Percentiles rank a stretch among this genome's conserved stretches.
These are phyloP conservation scores for Cutaneotrichosporon dermatis DNA, from an alignment of 1,284 basidiomycete species.

Conservation along the genomic window DNA sequence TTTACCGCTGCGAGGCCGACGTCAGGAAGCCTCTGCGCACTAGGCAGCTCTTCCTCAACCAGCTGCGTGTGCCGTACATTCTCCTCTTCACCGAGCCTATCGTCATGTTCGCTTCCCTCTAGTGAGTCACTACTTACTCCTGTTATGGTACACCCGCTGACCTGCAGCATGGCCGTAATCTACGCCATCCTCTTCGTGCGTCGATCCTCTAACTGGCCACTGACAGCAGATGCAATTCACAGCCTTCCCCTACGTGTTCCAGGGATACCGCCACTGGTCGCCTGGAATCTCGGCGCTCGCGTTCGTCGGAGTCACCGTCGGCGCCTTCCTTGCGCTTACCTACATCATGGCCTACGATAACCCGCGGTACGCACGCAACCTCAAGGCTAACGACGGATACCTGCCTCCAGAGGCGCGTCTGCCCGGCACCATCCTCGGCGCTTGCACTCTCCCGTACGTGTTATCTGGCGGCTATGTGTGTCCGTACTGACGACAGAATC, in stretches of 20 bases:
- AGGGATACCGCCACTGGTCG: constrained; percentile 35
- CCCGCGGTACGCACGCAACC: constrained; percentile 22
- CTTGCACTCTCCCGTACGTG: constrained; percentile 53
- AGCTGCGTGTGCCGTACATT: constrained; percentile 47
- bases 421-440: constrained; percentile 59
- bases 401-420: constrained; percentile 54
- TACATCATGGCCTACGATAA: constrained; percentile 52
- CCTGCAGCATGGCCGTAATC: constrained; percentile 38
- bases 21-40: constrained; percentile 39
- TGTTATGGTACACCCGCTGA: constrained; percentile 1
- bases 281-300: constrained; percentile 59
- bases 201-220: not conserved
- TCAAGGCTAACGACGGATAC: constrained; percentile 15
- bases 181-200: constrained; percentile 43
- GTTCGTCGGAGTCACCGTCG: constrained; percentile 62
- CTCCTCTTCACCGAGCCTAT: constrained; percentile 51
- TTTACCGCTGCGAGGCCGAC: constrained; percentile 46
- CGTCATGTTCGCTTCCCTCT: constrained; percentile 43
- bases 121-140: not conserved
- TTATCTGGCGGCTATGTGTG: not conserved
- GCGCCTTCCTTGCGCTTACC: constrained; percentile 55
- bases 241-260: constrained; percentile 46
- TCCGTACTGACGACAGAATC: not conserved
- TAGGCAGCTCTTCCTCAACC: constrained; percentile 38
- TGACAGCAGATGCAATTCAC: constrained; percentile 37